These are phyloP conservation scores for Pseudonitzschia pungens DNA, from an alignment of 108 stramenopile species.

Conservation along the genomic window DNA sequence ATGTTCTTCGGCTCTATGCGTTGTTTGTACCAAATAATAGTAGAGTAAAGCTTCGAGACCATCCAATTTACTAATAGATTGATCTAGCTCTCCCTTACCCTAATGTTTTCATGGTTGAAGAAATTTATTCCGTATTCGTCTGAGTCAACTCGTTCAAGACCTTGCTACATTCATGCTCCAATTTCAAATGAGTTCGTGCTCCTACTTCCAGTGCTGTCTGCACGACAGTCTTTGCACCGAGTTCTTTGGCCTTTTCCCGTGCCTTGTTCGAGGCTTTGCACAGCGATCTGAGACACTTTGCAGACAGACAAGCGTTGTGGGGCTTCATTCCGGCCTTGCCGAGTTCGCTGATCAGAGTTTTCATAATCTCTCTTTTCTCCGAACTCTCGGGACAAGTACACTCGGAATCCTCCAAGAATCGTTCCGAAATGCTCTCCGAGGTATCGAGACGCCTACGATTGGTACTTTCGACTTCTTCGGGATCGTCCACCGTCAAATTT, in stretches of 20 bases:
- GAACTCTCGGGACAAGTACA: slow-evolving; percentile 25
- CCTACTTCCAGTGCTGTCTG: slow-evolving; percentile 81
- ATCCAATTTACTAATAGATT: too few species aligned
- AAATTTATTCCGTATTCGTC: neutral
- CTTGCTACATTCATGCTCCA: slow-evolving; percentile 63
- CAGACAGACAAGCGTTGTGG: slow-evolving; percentile 84
- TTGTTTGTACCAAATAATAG: too few species aligned
- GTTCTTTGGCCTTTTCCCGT: slow-evolving; percentile 63
- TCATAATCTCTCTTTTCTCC: slow-evolving; percentile 64
- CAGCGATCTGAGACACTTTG: slow-evolving; percentile 73
- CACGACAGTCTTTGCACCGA: slow-evolving; percentile 83
- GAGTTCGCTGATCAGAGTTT: slow-evolving; percentile 70
- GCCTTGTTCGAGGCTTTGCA: slow-evolving; percentile 77
- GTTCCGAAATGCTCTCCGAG: slow-evolving; percentile 45
- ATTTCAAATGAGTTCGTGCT: slow-evolving; percentile 72
- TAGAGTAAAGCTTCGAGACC: too few species aligned
- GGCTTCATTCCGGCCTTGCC: slow-evolving; percentile 77
- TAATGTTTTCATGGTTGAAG: too few species aligned
- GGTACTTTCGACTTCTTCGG: slow-evolving; percentile 29
- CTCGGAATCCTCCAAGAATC: slow-evolving; percentile 68
- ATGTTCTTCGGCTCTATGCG: too few species aligned
- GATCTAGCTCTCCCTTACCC: too few species aligned
- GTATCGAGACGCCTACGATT: slow-evolving; percentile 43
- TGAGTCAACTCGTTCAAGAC: slow-evolving; percentile 34
- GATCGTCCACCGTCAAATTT: slow-evolving; percentile 23